Evolutionary conservation across 139 green algal species (phyloP), one percentile per base, ranked within the genome.

Genomic region (Micractinium sp.): DNA sequence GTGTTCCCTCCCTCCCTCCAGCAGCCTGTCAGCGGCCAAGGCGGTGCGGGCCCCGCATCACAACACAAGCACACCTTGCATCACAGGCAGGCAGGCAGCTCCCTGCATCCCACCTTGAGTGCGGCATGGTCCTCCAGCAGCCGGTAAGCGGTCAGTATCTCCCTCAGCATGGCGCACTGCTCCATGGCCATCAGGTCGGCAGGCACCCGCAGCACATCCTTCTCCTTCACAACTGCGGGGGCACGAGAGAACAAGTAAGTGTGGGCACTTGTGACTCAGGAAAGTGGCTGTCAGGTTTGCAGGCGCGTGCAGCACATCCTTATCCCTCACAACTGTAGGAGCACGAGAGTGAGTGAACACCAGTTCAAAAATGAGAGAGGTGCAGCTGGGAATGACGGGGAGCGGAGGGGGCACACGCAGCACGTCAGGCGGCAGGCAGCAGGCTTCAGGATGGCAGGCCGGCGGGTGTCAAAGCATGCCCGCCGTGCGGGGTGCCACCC

Each of bases 111-210:
- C 56, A 96, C 95, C 93, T 97, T 97, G 36, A 98, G 90, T 3
- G 82, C 91, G 9, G 81, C 93, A 60, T 95, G 71, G 87, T 96
- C 92, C 88, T 99, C 97, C 82, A 99, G 93, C 47, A 99, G 94
- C 14, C 94, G 84, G 91, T 98, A 98, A 13, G 96, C 97, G n/a
- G 96, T 85, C 53, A 94, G 95, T 83, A 97, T 90, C 92, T 99
- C 97, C 12, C 92, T 90, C 39, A 92, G 75, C 76, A 97, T 79
- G 18, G 94, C 95, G 74, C 93, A 80, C 85, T 95, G 93, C 90
- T 97, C 93, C 33, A 96, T 81, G 0, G 94, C 94, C 89, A 97
- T 90, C 0, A 82, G 19, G 29, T 94, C 91, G 41, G 76, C 15
- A 0, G 84, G 87, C 2, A 95, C n/a, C 22, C 91, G 92, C 33